A percentile compares a stretch with the other conserved stretches of the same genome.
These are phyloP conservation scores for Ophiostoma fasciatum DNA, from an alignment of 2,329 filamentous ascomycete species.

Conservation along the genomic window DNA sequence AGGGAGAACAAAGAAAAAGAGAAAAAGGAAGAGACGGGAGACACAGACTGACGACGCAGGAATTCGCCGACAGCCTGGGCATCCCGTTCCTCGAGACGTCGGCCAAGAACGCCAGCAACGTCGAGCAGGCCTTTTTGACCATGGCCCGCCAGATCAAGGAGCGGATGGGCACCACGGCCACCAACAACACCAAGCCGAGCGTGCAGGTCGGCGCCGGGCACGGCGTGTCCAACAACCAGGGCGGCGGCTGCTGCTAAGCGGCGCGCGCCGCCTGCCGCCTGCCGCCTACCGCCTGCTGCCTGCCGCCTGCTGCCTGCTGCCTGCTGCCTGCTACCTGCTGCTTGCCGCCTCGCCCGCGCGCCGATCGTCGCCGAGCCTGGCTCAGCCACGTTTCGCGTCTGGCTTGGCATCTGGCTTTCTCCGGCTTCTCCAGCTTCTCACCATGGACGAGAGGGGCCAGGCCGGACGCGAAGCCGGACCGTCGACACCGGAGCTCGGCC, in stretches of 20 bases:
- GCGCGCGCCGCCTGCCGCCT: too few species aligned
- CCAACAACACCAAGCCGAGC: slow-evolving; percentile 96
- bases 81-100: slow-evolving; percentile 99
- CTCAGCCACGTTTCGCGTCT: too few species aligned
- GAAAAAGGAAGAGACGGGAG: neutral
- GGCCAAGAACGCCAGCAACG: slow-evolving; percentile 98
- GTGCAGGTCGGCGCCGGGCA: slow-evolving; percentile 92
- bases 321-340: neutral
- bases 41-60: slow-evolving; percentile 49
- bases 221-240: slow-evolving; percentile 52
- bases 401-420: too few species aligned
- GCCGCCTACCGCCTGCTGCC: too few species aligned
- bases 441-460: too few species aligned
- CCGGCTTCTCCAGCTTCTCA: too few species aligned
- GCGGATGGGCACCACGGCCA: slow-evolving; percentile 91
- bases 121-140: slow-evolving; percentile 98
- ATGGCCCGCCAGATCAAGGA: slow-evolving; percentile 99
- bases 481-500: too few species aligned
- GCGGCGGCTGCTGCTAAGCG: slow-evolving; percentile 21
- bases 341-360: too few species aligned
- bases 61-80: slow-evolving; percentile 96
- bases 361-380: too few species aligned
- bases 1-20: too few species aligned
- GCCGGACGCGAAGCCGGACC: too few species aligned
- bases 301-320: neutral